Conservation (phyloP, 495 filamentous ascomycete genomes). For the Tuber umbilicatum region DNA sequence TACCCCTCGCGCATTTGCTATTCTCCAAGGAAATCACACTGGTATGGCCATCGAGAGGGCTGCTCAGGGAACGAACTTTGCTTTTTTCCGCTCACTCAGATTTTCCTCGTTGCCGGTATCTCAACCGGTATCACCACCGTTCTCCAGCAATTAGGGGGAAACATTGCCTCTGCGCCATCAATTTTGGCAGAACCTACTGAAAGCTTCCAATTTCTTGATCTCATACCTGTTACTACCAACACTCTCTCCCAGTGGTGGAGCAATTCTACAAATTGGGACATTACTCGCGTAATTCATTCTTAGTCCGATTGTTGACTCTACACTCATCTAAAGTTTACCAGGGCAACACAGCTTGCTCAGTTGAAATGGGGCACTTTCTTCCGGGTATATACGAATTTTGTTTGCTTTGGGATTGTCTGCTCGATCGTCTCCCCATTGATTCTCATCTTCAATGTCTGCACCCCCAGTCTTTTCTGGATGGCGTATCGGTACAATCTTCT, state of each 20-base stretch:
- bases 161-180: slow-evolving; percentile 55
- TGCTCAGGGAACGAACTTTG: slow-evolving; percentile 88
- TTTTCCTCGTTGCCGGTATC: slow-evolving; percentile 88
- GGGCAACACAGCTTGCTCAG: slow-evolving; percentile 68
- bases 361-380: slow-evolving; percentile 92
- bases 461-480: slow-evolving; percentile 89
- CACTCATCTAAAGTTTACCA: slow-evolving; percentile 82
- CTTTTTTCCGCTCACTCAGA: slow-evolving; percentile 89
- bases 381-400: slow-evolving; percentile 91
- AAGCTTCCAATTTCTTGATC: slow-evolving; percentile 92
- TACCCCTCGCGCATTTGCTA: slow-evolving; percentile 64
- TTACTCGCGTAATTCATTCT: slow-evolving; percentile 75
- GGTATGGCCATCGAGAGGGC: slow-evolving; percentile 70
- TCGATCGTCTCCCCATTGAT: slow-evolving; percentile 85
- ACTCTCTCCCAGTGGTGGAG: slow-evolving; percentile 79
- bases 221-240: slow-evolving; percentile 96
- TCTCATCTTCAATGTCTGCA: slow-evolving; percentile 85
- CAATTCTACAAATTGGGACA: slow-evolving; percentile 73
- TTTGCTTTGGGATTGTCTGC: slow-evolving; percentile 89
- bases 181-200: slow-evolving; percentile 82
- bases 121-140: slow-evolving; percentile 65
- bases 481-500: slow-evolving; percentile 94
- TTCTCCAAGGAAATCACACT: slow-evolving; percentile 72
- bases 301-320: slow-evolving; percentile 71
- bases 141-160: slow-evolving; percentile 55